Base-by-base conservation (phyloP, 73 alveolate species). In the Diophrys sp. region DNA sequence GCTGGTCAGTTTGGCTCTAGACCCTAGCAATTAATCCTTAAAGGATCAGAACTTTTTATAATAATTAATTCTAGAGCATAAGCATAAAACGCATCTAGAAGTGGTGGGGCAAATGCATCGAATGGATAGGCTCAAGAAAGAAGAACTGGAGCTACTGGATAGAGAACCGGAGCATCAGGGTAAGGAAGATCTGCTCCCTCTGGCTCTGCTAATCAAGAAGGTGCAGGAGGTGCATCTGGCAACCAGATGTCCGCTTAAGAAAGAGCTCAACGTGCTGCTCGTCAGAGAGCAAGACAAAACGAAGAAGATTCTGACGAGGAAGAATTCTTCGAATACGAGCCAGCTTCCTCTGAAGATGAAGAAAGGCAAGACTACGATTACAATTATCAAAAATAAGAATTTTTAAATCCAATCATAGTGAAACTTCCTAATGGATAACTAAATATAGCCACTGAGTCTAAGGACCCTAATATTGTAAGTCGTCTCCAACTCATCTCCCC, bases 361-460 rank as follows among this genome's bases (percentile, higher is more conserved):
- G 87, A 69, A 30, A 78, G 69, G 34, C 56, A 78, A 28, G 88
- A 85, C 67, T 83, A 78, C 72, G 92, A 85, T 57, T 85, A 85
- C 71, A 76, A 86, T 66, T 86, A 79, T 69, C 30, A 76, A 32
- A 72, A 80, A 62, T 77, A 79, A 33, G 93, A 86, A 56, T 86
- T 79, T 68, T 77, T 86, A 0, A 86, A 80, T 72, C 89, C 93
- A 24, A 81, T 86, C 70, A 85, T 86, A 11, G 81, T 86, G 23
- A 86, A 86, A 68, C 78, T 79, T 0, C 93, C 93, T 0, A 88
- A 86, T 62, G 93, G 93, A 27, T 55, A 84, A 23, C 74, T 86
- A 29, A 86, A 74, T 54, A 79, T 86, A 8, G 93, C 87, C 23
- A 86, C 93, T 0, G 93, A 86, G 75, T 62, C 83, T 0, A 86